A percentile compares a stretch with the other conserved stretches of the same genome.
phyloP scores from a whole-genome alignment of 2,329 filamentous ascomycete species.

The Penicillium sp. region DNA sequence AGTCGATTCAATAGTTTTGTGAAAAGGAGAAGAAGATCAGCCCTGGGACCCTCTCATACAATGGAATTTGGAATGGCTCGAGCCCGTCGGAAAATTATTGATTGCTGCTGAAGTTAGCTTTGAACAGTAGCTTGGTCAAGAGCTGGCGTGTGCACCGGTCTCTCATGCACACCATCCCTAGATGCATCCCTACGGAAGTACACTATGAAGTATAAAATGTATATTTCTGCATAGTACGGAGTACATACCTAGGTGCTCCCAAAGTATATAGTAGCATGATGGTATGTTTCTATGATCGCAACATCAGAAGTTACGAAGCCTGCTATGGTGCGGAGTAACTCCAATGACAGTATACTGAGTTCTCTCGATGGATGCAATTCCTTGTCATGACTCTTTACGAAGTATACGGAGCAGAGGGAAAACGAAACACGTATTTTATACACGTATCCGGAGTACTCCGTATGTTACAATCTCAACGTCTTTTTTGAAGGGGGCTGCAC shows the following conservation, averaged over 20 bases:
- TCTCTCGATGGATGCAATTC: no score
- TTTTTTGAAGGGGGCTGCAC: constrained; percentile 3
- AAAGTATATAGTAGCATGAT: no score
- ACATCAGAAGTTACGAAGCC: no score
- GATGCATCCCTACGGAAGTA: neutral
- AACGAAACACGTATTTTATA: no score
- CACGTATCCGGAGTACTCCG: neutral
- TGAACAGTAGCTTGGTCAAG: neutral
- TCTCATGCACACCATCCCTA: neutral
- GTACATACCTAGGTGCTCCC: no score
- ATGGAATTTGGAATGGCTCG: neutral
- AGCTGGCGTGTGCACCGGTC: neutral
- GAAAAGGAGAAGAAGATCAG: neutral
- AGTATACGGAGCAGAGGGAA: no score
- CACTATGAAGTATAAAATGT: no score
- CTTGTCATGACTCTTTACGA: no score
- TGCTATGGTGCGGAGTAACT: no score
- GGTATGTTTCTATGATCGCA: no score
- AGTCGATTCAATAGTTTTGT: constrained; percentile 8
- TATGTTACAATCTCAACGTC: neutral
- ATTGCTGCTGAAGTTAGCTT: neutral
- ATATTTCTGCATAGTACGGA: no score
- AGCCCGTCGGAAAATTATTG: neutral
- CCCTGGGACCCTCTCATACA: neutral
- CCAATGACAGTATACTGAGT: no score